Conservation (phyloP, 495 filamentous ascomycete species). For the Pyrenula aspistea region DNA sequence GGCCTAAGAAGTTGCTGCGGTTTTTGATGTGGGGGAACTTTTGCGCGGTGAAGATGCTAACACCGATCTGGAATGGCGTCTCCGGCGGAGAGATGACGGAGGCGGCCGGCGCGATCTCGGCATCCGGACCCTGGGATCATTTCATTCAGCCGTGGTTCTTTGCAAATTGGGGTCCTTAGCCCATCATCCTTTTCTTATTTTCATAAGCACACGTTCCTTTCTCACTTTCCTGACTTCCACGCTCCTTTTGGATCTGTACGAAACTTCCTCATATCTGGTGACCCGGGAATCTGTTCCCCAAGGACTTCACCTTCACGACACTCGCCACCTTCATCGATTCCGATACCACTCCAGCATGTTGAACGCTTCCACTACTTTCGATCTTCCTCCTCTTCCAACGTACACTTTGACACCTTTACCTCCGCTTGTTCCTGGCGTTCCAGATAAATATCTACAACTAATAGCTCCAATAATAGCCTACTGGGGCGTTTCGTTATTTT, state of each 20-base stretch:
- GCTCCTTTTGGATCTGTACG: slow-evolving; percentile 10
- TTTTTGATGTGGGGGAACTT: neutral
- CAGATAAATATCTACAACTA: slow-evolving; percentile 66
- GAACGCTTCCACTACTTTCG: slow-evolving; percentile 28
- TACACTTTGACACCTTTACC: slow-evolving; percentile 56
- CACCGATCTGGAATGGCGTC: neutral
- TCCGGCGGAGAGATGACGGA: neutral
- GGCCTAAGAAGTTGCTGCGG: neutral
- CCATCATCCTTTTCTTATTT: slow-evolving; percentile 1
- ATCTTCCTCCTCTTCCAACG: slow-evolving; percentile 66
- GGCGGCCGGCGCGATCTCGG: neutral
- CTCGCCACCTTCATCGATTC: neutral
- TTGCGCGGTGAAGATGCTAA: neutral
- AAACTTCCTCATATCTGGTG: neutral
- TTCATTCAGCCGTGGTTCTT: neutral
- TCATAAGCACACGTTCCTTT: slow-evolving; percentile 1
- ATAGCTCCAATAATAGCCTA: slow-evolving; percentile 73
- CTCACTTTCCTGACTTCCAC: slow-evolving; percentile 10
- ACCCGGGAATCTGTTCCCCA: too few relatives aligned
- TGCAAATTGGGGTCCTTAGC: neutral
- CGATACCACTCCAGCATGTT: neutral
- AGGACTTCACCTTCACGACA: neutral
- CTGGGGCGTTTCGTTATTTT: slow-evolving; percentile 78
- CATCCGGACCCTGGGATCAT: neutral
- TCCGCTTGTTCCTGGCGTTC: slow-evolving; percentile 62